Percentiles rank a stretch among this genome's conserved stretches.
These are phyloP conservation scores for Penicillium paradoxum DNA, from an alignment of 495 filamentous ascomycete species.

Conservation along the genomic window DNA sequence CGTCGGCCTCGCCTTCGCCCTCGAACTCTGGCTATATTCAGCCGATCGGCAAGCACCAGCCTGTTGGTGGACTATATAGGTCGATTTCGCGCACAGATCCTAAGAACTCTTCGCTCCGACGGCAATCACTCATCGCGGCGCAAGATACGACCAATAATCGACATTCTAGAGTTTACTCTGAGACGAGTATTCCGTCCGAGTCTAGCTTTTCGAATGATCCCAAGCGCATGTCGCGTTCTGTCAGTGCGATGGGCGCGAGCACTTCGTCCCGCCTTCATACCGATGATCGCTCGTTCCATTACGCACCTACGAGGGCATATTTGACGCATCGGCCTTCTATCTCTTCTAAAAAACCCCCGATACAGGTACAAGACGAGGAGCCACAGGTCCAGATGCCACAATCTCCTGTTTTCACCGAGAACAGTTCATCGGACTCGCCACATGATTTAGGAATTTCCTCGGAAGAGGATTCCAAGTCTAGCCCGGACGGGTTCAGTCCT, in stretches of 20 bases:
- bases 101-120: conserved; percentile 31
- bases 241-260: conserved; percentile 42
- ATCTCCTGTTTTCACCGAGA: conserved; percentile 13
- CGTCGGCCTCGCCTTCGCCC: conserved; percentile 53
- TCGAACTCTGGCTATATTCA: conserved; percentile 19
- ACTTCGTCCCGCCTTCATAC: conserved; percentile 30
- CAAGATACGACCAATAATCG: conserved; percentile 41
- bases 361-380: conserved; percentile 6
- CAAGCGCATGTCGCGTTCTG: conserved; percentile 31
- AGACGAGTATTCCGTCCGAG: conserved; percentile 49
- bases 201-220: conserved; percentile 25
- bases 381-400: conserved; percentile 5
- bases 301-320: conserved; percentile 35
- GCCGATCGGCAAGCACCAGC: conserved; percentile 23
- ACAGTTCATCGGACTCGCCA: conserved; percentile 22
- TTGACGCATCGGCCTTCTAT: conserved; percentile 37
- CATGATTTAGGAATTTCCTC: conserved; percentile 29
- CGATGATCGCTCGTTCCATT: conserved; percentile 40
- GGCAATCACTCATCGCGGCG: conserved; percentile 30
- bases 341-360: conserved; percentile 24
- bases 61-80: conserved; percentile 38
- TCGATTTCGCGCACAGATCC: conserved; percentile 42
- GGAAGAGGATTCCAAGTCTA: conserved; percentile 24
- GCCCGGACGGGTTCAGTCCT: conserved; percentile 32
- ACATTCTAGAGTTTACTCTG: conserved; percentile 54